phyloP scores from a whole-genome alignment of 1,284 basidiomycete genomes.

The Hymenochaete sp. region DNA sequence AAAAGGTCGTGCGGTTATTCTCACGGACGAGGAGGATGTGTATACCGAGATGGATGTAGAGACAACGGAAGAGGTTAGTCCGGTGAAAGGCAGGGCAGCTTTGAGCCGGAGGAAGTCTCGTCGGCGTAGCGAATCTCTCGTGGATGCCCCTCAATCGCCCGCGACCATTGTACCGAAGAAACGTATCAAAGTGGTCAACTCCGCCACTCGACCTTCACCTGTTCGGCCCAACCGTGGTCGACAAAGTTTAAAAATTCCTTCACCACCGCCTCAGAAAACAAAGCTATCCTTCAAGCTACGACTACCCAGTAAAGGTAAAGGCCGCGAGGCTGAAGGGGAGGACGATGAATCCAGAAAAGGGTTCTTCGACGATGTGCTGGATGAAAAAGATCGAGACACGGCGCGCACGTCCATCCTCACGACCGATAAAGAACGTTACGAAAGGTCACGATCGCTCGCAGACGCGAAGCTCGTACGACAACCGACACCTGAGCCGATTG shows the following conservation, averaged over 20 bases:
- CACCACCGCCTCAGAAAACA: slow-evolving; percentile 28
- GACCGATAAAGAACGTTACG: slow-evolving; percentile 72
- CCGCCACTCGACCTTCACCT: no score
- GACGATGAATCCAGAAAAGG: slow-evolving; percentile 44
- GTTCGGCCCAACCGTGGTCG: slow-evolving; percentile 14
- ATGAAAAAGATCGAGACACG: slow-evolving; percentile 65
- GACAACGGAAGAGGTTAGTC: slow-evolving; percentile 23
- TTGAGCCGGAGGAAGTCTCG: slow-evolving; percentile 7
- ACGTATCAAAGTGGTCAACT: no score
- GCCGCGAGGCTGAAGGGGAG: slow-evolving; percentile 36
- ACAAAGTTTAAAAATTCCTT: slow-evolving; percentile 21
- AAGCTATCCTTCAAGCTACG: slow-evolving; percentile 39
- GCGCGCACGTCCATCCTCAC: slow-evolving; percentile 57
- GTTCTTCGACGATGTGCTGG: slow-evolving; percentile 80
- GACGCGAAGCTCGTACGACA: slow-evolving; percentile 54
- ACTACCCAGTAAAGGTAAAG: slow-evolving; percentile 49
- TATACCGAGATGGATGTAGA: slow-evolving; percentile 25
- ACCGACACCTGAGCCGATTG: slow-evolving; percentile 28
- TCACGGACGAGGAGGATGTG: slow-evolving; percentile 15
- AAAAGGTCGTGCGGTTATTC: slow-evolving; percentile 18
- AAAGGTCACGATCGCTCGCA: slow-evolving; percentile 59
- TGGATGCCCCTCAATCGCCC: slow-evolving; percentile 11
- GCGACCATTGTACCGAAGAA: no score
- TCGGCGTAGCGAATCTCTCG: slow-evolving; percentile 11
- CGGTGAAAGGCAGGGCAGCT: slow-evolving; percentile 5